Percentiles rank a stretch among this genome's conserved stretches.
phyloP scores from a whole-genome alignment of 345 rosid species.

The Theobroma cacao region DNA sequence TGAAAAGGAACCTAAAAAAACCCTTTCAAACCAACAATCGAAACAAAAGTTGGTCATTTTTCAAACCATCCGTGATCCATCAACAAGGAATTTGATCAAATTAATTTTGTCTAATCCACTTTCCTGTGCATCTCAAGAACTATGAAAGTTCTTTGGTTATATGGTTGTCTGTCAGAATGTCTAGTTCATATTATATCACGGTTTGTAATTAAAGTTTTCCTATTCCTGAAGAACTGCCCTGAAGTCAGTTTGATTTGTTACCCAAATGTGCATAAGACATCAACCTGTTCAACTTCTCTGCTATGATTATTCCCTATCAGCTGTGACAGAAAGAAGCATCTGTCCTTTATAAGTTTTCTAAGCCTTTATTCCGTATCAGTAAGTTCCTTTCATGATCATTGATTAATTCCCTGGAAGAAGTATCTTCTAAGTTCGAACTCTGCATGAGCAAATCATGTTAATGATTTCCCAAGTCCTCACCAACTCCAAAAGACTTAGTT shows the following conservation, averaged over 20 bases:
- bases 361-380: neutral
- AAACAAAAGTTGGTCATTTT: conserved; percentile 8
- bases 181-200: too few relatives aligned
- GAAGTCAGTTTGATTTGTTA: neutral
- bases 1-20: conserved; percentile 18
- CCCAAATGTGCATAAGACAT: neutral
- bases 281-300: neutral
- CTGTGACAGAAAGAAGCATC: neutral
- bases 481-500: neutral
- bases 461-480: neutral
- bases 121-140: neutral
- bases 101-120: neutral
- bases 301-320: neutral
- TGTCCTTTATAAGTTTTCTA: neutral
- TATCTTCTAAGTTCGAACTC: neutral
- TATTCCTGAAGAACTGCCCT: neutral
- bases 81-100: neutral
- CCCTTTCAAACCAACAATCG: conserved; percentile 17
- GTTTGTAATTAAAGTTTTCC: too few relatives aligned
- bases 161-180: neutral
- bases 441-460: neutral
- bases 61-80: conserved; percentile 8
- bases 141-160: neutral
- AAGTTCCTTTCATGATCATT: neutral
- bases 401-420: neutral